Base-by-base conservation (phyloP, 257 asterid genomes). In the Primulina tabacum region DNA sequence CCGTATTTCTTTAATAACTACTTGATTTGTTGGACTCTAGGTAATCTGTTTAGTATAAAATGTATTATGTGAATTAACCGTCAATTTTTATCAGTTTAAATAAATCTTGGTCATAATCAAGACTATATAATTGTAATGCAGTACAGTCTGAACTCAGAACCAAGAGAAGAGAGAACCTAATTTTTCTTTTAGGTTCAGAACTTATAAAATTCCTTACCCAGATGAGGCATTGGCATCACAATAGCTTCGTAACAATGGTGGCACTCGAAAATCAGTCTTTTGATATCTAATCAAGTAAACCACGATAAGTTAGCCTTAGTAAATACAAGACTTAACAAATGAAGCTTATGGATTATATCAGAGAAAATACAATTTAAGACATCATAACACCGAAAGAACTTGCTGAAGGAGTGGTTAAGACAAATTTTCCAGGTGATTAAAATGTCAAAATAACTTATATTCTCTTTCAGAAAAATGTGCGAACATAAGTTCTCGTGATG, bases 251-350 rank as follows among this genome's bases (percentile, higher is more conserved):
- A 90, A 68, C n/a, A 90, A 62, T 65, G 88, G 92, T 63, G 96
- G 97, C 56, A 90, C 87, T 60, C 89, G 96, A 77, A 87, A 90
- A 75, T 90, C 92, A 50, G 81, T 88, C 84, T 85, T 88, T 72
- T 88, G 97, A 73, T 87, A 88, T 78, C 97, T 90, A 73, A 30
- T 68, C 71, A 68, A 70, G 50, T 21, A 79, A 65, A 66, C 24
- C 62, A 62, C 33, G 33, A 18, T 52, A 60, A 50, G 40, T 55
- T 7, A 78, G 75, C 64, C 63, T 50, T 64, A 8, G 65, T 33
- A 32, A 55, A 67, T 73, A 63, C 62, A 62, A 30, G 38, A 61
- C 40, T 64, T 37, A 65, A 53, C 47, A 64, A 63, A 47, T 20
- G 59, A 75, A 69, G 55, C 58, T 32, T 43, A 18, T 38, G 29